Evolutionary conservation across 2,329 filamentous ascomycete species (phyloP), one percentile per base, ranked within the genome.

Genomic region (Blumeriella jaapii): DNA sequence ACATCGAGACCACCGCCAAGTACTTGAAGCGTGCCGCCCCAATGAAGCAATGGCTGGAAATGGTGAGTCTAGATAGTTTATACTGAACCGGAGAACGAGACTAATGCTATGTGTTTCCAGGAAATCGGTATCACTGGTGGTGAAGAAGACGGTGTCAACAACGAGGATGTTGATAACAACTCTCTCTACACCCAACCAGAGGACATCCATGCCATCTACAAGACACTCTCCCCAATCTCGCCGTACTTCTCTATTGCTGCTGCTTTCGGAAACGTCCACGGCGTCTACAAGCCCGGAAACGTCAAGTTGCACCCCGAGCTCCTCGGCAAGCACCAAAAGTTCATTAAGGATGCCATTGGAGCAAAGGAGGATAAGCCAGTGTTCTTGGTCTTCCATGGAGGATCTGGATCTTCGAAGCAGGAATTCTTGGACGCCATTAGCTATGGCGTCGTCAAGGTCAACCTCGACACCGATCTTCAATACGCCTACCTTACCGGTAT

Each of bases 11-110:
- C 59, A 96, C 89, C 43, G 83, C 82, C 59, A 75, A 79, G 62
- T 95, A 98, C 72, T 75, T 96, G 47, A 80, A 94, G 77, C 82
- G 89, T 52, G 84, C 82, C 59, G 85, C 86, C 31, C 86, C 87
- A 54, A 85, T 95, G 84, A 94, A 93, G 74, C 86, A 95, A 66
- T 96, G 85, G 85, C 77, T 98, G 51, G 91, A 98, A 76, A 98
- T 96, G 89, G 82, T 85, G 60, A 53, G 61, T 50, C 26, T 8
- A n/a, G 13, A 11, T 12, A 12, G 10, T 12, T 19, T 17, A 4
- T 6, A 23, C 14, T 22, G 5, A 17, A 7, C 2, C 14, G 4
- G 16, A 13, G 19, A 22, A 40, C 39, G 36, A 44, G 7, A 14
- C 25, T 19, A 26, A 10, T n/a, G n/a, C n/a, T n/a, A 10, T 27